A percentile compares a stretch with the other conserved stretches of the same genome.
phyloP scores from a whole-genome alignment of 768 basidiomycete species.

The Leccinum obscurum region DNA sequence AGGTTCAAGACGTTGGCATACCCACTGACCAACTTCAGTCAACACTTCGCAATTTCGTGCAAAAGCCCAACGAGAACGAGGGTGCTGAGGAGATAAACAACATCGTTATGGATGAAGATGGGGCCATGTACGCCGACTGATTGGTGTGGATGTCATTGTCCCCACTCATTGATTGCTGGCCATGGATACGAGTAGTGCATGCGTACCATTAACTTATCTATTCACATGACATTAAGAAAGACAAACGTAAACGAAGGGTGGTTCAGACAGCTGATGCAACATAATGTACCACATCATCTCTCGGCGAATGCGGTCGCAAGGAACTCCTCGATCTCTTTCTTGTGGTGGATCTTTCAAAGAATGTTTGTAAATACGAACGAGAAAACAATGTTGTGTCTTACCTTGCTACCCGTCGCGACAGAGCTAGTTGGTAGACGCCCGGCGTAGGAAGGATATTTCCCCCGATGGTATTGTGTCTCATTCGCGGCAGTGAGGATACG shows the following conservation, averaged over 20 bases:
- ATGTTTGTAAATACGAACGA: neutral
- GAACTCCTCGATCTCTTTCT: slow-evolving; percentile 87
- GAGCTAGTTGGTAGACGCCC: slow-evolving; percentile 92
- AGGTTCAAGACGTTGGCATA: slow-evolving; percentile 12
- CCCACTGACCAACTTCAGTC: slow-evolving; percentile 25
- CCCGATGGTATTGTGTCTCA: slow-evolving; percentile 86
- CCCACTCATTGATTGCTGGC: neutral
- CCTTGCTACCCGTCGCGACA: slow-evolving; percentile 91
- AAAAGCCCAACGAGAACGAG: slow-evolving; percentile 26
- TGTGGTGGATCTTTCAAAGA: slow-evolving; percentile 63
- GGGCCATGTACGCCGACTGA: slow-evolving; percentile 51
- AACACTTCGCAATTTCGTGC: slow-evolving; percentile 54
- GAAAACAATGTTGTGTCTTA: slow-evolving; percentile 29
- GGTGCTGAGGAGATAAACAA: slow-evolving; percentile 30
- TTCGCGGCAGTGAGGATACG: slow-evolving; percentile 92
- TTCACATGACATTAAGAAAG: neutral
- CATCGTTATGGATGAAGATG: slow-evolving; percentile 58
- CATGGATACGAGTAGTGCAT: neutral
- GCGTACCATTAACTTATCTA: slow-evolving; percentile 10
- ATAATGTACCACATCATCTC: slow-evolving; percentile 5
- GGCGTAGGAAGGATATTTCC: slow-evolving; percentile 89
- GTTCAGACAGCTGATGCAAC: neutral
- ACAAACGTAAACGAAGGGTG: neutral
- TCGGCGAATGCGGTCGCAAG: slow-evolving; percentile 57
- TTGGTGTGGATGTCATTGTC: neutral